Conservation (phyloP, 2,329 filamentous ascomycete genomes). For the Thermothelomyces thermophilus region DNA sequence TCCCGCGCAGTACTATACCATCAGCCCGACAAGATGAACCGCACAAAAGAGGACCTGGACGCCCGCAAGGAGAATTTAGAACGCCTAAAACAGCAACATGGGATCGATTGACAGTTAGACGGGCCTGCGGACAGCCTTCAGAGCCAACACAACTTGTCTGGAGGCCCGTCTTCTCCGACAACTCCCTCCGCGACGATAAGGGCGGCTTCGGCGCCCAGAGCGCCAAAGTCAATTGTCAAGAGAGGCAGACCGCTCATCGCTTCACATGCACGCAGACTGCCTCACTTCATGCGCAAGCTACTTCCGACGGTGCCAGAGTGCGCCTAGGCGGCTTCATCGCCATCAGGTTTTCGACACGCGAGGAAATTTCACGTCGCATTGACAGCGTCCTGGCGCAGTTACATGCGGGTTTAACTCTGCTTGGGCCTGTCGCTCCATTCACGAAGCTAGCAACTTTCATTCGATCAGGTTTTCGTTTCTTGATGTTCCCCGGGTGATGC, state of each 20-base stretch:
- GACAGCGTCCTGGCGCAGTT: constrained; percentile 15
- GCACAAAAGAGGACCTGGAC: constrained; percentile 88
- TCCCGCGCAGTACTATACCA: constrained; percentile 49
- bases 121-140: constrained; percentile 54
- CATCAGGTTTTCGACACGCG: constrained; percentile 6
- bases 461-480: constrained; percentile 17
- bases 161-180: constrained; percentile 53
- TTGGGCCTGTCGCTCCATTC: constrained; percentile 19
- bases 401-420: constrained; percentile 16
- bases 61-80: constrained; percentile 95
- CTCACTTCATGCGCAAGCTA: constrained; percentile 33
- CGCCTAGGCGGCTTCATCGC: constrained; percentile 24
- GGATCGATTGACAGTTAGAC: constrained; percentile 92
- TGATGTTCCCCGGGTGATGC: constrained; percentile 10
- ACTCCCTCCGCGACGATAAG: constrained; percentile 32
- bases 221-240: constrained; percentile 39
- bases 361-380: constrained; percentile 12
- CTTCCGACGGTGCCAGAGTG: constrained; percentile 33
- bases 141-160: constrained; percentile 41
- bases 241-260: constrained; percentile 36
- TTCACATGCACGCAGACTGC: constrained; percentile 33
- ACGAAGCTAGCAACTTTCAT: constrained; percentile 18
- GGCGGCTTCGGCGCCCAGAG: constrained; percentile 32
- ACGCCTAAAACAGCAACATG: constrained; percentile 94
- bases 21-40: constrained; percentile 62